phyloP scores from a whole-genome alignment of 2,329 filamentous ascomycete genomes.

The Colletotrichum lindemuthianum region DNA sequence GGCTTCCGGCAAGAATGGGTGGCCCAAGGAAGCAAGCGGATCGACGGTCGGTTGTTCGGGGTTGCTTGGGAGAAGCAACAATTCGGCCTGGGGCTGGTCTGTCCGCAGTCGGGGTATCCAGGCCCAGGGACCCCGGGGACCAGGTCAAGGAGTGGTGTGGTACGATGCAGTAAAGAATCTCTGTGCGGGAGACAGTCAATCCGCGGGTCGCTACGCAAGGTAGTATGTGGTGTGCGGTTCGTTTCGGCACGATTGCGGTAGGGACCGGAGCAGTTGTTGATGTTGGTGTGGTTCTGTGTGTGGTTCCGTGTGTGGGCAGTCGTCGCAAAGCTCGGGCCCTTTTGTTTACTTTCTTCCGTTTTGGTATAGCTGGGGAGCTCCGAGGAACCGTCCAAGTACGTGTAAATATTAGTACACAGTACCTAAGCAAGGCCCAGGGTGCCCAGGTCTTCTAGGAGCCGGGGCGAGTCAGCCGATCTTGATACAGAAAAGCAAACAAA shows the following conservation, averaged over 20 bases:
- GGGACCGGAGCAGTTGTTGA: constrained; percentile 13
- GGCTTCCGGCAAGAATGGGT: constrained; percentile 14
- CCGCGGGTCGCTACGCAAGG: too few species aligned
- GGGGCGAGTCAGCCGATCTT: constrained; percentile 35
- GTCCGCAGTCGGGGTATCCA: constrained; percentile 10
- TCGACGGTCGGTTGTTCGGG: constrained; percentile 13
- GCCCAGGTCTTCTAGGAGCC: constrained; percentile 12
- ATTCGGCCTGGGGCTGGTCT: not conserved
- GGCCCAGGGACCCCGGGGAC: constrained; percentile 20
- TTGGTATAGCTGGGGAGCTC: constrained; percentile 46
- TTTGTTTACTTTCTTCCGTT: constrained; percentile 54
- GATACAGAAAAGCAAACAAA: constrained; percentile 35
- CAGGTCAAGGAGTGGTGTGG: constrained; percentile 16
- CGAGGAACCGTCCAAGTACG: constrained; percentile 25
- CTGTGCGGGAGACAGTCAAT: too few species aligned
- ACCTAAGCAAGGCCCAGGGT: constrained; percentile 30
- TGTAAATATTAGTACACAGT: not conserved
- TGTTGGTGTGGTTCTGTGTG: constrained; percentile 40
- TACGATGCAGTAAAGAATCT: not conserved
- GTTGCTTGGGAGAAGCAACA: constrained; percentile 29
- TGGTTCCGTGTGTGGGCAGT: constrained; percentile 26
- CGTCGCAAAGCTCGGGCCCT: constrained; percentile 46
- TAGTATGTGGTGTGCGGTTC: not conserved
- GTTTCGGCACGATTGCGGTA: constrained; percentile 27
- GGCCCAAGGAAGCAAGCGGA: constrained; percentile 32